Percentiles rank a stretch among this genome's conserved stretches.
These are phyloP conservation scores for Sinapis alba DNA, from an alignment of 441 rosid species.

Conservation along the genomic window DNA sequence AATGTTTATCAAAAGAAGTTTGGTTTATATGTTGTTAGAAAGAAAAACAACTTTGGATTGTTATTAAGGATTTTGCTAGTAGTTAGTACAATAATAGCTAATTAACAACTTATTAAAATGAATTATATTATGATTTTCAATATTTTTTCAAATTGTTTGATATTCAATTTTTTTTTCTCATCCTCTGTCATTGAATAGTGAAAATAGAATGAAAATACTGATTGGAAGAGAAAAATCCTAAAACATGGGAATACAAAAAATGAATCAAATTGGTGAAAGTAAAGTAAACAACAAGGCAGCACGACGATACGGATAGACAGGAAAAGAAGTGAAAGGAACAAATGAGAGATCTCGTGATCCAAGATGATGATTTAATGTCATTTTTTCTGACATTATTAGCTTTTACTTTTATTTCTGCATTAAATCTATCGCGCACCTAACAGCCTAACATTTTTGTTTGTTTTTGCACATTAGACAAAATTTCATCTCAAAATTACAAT, in stretches of 20 bases:
- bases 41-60: neutral
- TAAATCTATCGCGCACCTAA: constrained; percentile 31
- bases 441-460: constrained; percentile 38
- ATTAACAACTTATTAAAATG: constrained; percentile 1
- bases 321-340: constrained; percentile 35
- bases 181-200: constrained; percentile 29
- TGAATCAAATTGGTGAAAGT: constrained; percentile 18
- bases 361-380: constrained; percentile 38
- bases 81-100: neutral
- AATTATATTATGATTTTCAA: neutral
- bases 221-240: constrained; percentile 8
- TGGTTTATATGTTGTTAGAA: neutral
- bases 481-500: constrained; percentile 14
- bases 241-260: constrained; percentile 9
- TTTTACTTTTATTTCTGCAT: constrained; percentile 32
- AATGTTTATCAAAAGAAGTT: neutral
- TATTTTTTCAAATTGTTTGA: neutral
- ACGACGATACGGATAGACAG: constrained; percentile 33
- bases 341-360: constrained; percentile 45
- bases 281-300: constrained; percentile 23
- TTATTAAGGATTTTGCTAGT: constrained; percentile 4
- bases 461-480: constrained; percentile 25
- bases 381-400: constrained; percentile 33
- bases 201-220: constrained; percentile 32
- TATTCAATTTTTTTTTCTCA: neutral